Evolutionary conservation across 2,329 filamentous ascomycete genomes (phyloP).

Genomic region (Ascochyta lentis): DNA sequence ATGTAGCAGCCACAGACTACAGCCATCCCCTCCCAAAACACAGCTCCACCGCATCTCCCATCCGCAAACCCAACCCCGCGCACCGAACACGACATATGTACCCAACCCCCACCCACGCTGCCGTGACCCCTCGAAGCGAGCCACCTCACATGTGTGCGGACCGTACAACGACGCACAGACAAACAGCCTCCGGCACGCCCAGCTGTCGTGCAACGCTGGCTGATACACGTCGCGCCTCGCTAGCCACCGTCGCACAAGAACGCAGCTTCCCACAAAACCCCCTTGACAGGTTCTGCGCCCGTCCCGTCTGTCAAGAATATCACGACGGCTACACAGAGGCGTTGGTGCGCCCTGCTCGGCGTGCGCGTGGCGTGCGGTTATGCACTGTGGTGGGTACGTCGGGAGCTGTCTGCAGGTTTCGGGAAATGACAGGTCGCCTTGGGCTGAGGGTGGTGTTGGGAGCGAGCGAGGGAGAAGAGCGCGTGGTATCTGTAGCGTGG

Average conservation of each 20-base stretch:
- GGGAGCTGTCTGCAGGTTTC: not conserved
- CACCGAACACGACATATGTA: not conserved
- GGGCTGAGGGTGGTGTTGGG: too few species aligned
- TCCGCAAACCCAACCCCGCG: too few species aligned
- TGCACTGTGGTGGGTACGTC: not conserved
- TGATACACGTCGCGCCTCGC: not conserved
- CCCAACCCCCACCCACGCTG: not conserved
- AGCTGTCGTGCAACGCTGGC: constrained; percentile 1
- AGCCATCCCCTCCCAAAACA: not conserved
- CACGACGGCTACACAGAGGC: too few species aligned
- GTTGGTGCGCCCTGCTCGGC: constrained; percentile 6
- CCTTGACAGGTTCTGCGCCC: too few species aligned
- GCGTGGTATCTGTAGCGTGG: too few species aligned
- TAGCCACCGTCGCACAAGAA: not conserved
- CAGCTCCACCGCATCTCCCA: not conserved
- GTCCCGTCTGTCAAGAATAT: too few species aligned
- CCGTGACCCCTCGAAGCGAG: constrained; percentile 8
- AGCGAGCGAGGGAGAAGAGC: too few species aligned
- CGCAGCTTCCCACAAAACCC: too few species aligned
- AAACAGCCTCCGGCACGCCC: not conserved
- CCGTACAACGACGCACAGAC: not conserved
- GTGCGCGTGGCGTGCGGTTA: constrained; percentile 4
- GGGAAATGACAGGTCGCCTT: not conserved
- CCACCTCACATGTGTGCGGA: not conserved
- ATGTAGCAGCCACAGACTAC: not conserved